A percentile compares a stretch with the other conserved stretches of the same genome.
Evolutionary conservation across 768 basidiomycete species (phyloP).

Genomic region (Leucosporidium yakuticum): DNA sequence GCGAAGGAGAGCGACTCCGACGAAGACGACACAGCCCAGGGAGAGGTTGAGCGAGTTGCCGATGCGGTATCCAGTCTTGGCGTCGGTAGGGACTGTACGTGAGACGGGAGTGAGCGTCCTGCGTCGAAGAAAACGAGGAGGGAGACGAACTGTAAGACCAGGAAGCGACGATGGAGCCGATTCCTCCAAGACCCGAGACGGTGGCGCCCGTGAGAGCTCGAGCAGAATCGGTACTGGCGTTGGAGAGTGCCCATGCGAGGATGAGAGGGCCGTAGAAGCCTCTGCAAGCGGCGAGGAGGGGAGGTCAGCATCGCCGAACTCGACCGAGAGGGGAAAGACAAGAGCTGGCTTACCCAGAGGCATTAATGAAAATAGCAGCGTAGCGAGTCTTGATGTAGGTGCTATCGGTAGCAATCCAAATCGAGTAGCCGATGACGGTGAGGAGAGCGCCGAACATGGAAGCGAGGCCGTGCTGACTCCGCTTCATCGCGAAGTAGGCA

Average conservation of each 20-base stretch:
- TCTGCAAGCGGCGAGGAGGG: not conserved
- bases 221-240: not conserved
- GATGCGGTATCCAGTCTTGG: not conserved
- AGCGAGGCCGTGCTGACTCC: not conserved
- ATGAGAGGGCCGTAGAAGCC: slow-evolving; percentile 7
- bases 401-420: not conserved
- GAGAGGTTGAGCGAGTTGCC: slow-evolving; percentile 4
- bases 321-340: no score
- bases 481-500: not conserved
- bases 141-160: slow-evolving; percentile 2
- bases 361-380: not conserved
- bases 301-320: no score
- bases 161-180: not conserved
- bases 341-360: no score
- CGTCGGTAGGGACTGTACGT: not conserved
- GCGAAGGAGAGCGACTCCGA: not conserved
- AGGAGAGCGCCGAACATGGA: slow-evolving; percentile 1
- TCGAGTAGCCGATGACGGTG: slow-evolving; percentile 1
- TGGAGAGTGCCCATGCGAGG: not conserved
- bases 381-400: slow-evolving; percentile 4
- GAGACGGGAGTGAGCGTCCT: not conserved
- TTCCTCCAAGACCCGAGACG: not conserved
- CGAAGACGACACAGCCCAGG: not conserved
- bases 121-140: not conserved
- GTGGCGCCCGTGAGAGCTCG: slow-evolving; percentile 3